phyloP scores from a whole-genome alignment of 768 basidiomycete genomes.

The Mycena capillaripes region DNA sequence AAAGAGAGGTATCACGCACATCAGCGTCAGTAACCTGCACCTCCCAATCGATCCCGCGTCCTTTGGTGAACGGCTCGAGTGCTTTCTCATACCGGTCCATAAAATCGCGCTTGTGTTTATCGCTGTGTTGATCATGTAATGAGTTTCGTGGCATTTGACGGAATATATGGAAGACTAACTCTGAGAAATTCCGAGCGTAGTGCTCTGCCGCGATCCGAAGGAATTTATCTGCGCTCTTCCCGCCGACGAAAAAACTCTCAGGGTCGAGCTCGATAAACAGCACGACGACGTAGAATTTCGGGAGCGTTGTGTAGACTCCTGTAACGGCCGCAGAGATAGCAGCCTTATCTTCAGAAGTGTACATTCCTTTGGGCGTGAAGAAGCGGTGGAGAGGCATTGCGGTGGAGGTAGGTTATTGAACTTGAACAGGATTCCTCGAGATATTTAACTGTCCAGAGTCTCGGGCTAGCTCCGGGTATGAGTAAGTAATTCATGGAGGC shows the following conservation, averaged over 20 bases:
- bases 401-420: background rate
- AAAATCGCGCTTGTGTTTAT: slow-evolving; percentile 19
- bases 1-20: slow-evolving; percentile 9
- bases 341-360: slow-evolving; percentile 40
- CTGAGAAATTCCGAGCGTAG: slow-evolving; percentile 34
- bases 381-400: slow-evolving; percentile 45
- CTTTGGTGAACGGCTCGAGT: slow-evolving; percentile 32
- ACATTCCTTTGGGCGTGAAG: slow-evolving; percentile 39
- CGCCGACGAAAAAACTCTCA: slow-evolving; percentile 39
- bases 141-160: too few species aligned
- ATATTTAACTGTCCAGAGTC: background rate
- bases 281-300: slow-evolving; percentile 42
- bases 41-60: slow-evolving; percentile 37
- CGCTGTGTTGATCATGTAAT: background rate
- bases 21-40: slow-evolving; percentile 31
- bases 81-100: slow-evolving; percentile 33
- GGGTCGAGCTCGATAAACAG: slow-evolving; percentile 43
- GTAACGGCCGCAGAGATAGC: slow-evolving; percentile 39
- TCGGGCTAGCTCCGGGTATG: background rate
- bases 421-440: too few species aligned
- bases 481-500: background rate
- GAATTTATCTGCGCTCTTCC: slow-evolving; percentile 32
- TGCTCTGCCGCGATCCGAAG: slow-evolving; percentile 40
- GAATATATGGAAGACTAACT: slow-evolving; percentile 15
- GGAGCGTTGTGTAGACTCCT: slow-evolving; percentile 33